Evolutionary conservation across 1,139 yeast species (phyloP).

Genomic region (Meyerozyma smithsonii): DNA sequence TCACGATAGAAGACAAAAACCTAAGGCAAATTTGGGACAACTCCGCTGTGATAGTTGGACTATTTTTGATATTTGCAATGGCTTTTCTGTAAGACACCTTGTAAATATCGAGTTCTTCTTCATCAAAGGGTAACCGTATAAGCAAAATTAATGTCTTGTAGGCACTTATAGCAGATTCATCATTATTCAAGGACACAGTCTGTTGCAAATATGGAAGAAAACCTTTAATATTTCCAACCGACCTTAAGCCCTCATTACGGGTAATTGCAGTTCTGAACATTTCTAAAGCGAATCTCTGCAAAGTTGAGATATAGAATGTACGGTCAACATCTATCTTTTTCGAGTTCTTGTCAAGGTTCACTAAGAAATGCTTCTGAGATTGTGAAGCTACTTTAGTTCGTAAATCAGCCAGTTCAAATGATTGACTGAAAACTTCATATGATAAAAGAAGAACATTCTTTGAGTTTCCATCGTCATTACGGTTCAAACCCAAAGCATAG

Average conservation of each 20-base stretch:
- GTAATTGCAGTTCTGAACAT: slow-evolving; percentile 67
- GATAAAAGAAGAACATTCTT: slow-evolving; percentile 65
- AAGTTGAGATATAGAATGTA: slow-evolving; percentile 47
- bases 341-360: slow-evolving; percentile 58
- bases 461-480: slow-evolving; percentile 58
- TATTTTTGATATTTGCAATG: slow-evolving; percentile 62
- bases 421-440: slow-evolving; percentile 64
- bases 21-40: slow-evolving; percentile 79
- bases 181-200: slow-evolving; percentile 62
- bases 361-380: slow-evolving; percentile 60
- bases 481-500: slow-evolving; percentile 70
- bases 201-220: slow-evolving; percentile 70
- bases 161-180: slow-evolving; percentile 66
- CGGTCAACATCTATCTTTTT: slow-evolving; percentile 48
- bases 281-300: slow-evolving; percentile 78
- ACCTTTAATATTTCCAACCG: slow-evolving; percentile 59
- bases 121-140: slow-evolving; percentile 59
- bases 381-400: slow-evolving; percentile 9
- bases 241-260: slow-evolving; percentile 52
- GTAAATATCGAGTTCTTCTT: slow-evolving; percentile 48
- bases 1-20: slow-evolving; percentile 66
- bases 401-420: slow-evolving; percentile 30
- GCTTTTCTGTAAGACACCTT: slow-evolving; percentile 59
- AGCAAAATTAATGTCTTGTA: slow-evolving; percentile 59
- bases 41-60: slow-evolving; percentile 75